Evolutionary conservation across 495 filamentous ascomycete genomes (phyloP).

Genomic region (Elaphomyces granulatus): DNA sequence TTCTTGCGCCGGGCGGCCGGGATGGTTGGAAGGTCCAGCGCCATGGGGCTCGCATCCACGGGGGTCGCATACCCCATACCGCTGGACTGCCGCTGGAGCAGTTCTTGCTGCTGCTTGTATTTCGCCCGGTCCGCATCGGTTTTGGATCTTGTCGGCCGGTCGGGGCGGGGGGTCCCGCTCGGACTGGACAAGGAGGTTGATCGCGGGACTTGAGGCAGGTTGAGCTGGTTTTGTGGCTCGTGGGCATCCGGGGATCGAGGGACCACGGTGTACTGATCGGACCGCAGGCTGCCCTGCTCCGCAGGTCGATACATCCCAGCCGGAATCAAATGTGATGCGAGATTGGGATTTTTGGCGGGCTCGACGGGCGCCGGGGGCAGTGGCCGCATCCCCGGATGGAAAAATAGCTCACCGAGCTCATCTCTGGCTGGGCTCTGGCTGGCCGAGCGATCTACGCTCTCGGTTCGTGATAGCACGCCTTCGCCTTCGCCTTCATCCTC

Average conservation of each 20-base stretch:
- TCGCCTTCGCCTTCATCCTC: conserved; percentile 60
- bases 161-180: conserved; percentile 62
- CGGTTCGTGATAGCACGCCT: conserved; percentile 32
- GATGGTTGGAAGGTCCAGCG: conserved; percentile 56
- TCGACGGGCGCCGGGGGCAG: conserved; percentile 64
- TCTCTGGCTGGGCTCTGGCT: conserved; percentile 42
- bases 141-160: conserved; percentile 77
- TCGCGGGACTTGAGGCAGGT: conserved; percentile 51
- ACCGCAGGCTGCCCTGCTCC: conserved; percentile 23
- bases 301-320: conserved; percentile 39
- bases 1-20: conserved; percentile 57
- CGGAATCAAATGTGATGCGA: conserved; percentile 37
- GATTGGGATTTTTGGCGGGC: conserved; percentile 27
- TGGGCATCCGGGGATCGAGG: conserved; percentile 34
- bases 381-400: conserved; percentile 73
- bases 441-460: conserved; percentile 36
- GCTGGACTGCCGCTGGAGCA: conserved; percentile 37
- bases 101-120: conserved; percentile 44
- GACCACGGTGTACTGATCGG: conserved; percentile 29
- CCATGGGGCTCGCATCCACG: conserved; percentile 34
- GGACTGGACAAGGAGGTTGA: conserved; percentile 75
- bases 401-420: conserved; percentile 81
- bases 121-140: conserved; percentile 69
- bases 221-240: conserved; percentile 20
- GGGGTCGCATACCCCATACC: conserved; percentile 27